Conservation (phyloP, 2,329 filamentous ascomycete genomes). For the Cercospora brassicicola region DNA sequence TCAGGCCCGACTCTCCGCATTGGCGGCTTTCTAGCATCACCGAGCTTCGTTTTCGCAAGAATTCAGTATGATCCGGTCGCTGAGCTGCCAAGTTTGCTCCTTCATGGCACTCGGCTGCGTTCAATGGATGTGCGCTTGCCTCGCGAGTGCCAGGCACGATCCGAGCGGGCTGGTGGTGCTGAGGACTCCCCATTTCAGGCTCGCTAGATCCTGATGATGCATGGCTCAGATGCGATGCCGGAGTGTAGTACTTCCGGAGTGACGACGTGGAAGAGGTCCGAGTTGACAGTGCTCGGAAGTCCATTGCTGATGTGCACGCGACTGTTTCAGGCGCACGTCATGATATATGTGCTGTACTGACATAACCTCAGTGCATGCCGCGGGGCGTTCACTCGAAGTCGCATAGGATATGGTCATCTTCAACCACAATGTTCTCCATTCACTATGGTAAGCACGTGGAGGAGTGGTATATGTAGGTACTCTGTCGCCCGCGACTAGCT, state of each 20-base stretch:
- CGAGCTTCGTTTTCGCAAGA: conserved; percentile 1
- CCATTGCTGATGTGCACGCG: background rate
- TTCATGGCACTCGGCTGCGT: background rate
- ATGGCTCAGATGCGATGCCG: background rate
- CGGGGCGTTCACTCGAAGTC: background rate
- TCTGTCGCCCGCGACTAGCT: background rate
- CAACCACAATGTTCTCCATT: background rate
- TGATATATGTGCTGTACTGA: background rate
- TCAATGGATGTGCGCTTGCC: background rate
- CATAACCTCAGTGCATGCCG: background rate
- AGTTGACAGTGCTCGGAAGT: background rate
- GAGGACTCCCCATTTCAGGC: background rate
- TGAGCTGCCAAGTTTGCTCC: background rate
- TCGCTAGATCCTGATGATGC: background rate
- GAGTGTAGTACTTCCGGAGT: background rate
- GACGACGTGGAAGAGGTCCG: background rate
- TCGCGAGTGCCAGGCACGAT: background rate
- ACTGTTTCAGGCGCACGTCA: background rate
- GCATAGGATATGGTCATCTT: background rate
- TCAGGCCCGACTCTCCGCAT: background rate
- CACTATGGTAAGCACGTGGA: background rate
- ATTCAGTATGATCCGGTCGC: background rate
- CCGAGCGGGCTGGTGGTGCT: background rate
- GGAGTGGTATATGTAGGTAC: background rate
- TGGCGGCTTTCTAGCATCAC: background rate